Base-by-base conservation (phyloP, 73 alveolate genomes). In the Effrenium voratum region DNA sequence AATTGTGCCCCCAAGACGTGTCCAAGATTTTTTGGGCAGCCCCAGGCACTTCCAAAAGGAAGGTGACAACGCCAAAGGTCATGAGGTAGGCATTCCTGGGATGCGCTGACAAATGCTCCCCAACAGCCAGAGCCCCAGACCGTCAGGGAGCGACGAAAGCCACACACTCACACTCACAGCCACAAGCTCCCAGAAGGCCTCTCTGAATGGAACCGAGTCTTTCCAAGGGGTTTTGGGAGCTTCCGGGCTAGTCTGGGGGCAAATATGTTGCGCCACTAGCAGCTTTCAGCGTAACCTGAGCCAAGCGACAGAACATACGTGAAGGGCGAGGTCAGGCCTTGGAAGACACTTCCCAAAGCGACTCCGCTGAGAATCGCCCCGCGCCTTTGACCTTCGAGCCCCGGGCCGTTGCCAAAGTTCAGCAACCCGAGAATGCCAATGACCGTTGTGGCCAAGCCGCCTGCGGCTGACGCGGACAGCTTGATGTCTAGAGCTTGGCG, bases 371-470 rank as follows among this genome's bases (percentile, higher is more conserved):
- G 26, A 52, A 52, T 19, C 63, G 19, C 63, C 63, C 63, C 19
- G 63, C 63, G 8, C 19, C 19, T 52, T 8, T 52, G 8, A 19
- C 63, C 8, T 52, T 52, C 63, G 63, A 52, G 8, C 63, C 63
- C 63, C 63, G 8, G 63, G 86, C 96, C 96, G 34, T 91, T 49
- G 91, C 98, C 98, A 46, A 91, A 91, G 85, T 91, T 91, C 68
- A 91, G 88, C 91, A 91, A 55, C 49, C 98, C 98, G 66, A 91
- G 38, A 30, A 91, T 36, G 52, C 98, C 98, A 68, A 91, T 75
- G 40, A 91, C 30, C 30, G 91, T 91, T 38, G 98, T 91, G 26
- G 98, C 88, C 19, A 91, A 36, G 49, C 98, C 98, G 36, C 98
- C 96, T 81, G 19, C 50, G 34, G 41, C n/a, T n/a, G n/a, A n/a